Conservation (phyloP, 2,329 filamentous ascomycete genomes). For the Ophiostoma tasmaniense region DNA sequence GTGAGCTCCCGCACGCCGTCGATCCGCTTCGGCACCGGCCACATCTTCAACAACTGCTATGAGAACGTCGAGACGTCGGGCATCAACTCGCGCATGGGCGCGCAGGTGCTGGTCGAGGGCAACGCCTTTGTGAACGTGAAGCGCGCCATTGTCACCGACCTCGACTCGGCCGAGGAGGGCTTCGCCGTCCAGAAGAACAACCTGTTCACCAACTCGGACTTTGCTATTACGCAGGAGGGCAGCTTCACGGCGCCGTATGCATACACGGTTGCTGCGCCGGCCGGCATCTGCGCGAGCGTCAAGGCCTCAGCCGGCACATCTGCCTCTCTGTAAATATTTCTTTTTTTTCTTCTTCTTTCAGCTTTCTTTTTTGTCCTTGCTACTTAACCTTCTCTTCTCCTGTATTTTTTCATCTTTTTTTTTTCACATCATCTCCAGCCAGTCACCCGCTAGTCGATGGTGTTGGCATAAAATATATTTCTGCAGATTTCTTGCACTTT, state of each 20-base stretch:
- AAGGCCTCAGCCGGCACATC: not conserved
- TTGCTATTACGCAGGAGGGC: not conserved
- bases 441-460: not conserved
- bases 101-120: not conserved
- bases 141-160: not conserved
- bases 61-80: not conserved
- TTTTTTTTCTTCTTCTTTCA: not conserved
- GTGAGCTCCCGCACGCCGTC: constrained; percentile 1
- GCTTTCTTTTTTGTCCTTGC: not conserved
- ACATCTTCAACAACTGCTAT: constrained; percentile 4
- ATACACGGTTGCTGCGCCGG: not conserved
- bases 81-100: constrained; percentile 1
- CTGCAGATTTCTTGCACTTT: not conserved
- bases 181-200: constrained; percentile 3
- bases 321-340: not conserved
- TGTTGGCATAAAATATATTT: not conserved
- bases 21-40: not conserved
- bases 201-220: not conserved
- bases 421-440: not conserved
- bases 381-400: not conserved
- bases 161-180: not conserved
- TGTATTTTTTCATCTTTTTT: not conserved
- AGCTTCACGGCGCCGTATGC: not conserved
- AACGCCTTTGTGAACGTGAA: not conserved
- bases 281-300: not conserved